Conservation (phyloP, 768 basidiomycete species). For the Neoboletus brunneissimus region DNA sequence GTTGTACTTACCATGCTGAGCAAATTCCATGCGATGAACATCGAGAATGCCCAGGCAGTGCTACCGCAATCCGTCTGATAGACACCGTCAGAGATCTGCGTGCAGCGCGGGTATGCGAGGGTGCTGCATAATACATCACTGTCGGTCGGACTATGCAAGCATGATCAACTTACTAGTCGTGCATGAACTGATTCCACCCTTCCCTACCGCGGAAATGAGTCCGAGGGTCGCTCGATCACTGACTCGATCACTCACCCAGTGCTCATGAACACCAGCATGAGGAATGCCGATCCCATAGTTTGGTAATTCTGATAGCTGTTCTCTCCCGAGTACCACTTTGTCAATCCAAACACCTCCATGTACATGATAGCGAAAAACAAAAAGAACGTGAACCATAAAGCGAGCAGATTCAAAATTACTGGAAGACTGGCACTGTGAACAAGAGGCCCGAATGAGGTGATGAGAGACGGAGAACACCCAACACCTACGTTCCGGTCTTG, state of each 20-base stretch:
- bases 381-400: constrained; percentile 88
- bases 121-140: constrained; percentile 46
- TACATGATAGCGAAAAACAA: constrained; percentile 87
- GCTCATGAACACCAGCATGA: constrained; percentile 92
- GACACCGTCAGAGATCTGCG: constrained; percentile 43
- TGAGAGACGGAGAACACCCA: neutral
- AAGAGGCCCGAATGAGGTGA: neutral
- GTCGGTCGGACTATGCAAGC: neutral
- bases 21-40: constrained; percentile 95
- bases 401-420: constrained; percentile 78
- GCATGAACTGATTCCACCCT: constrained; percentile 98
- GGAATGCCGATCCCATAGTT: constrained; percentile 70
- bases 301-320: constrained; percentile 74
- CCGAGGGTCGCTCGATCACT: neutral
- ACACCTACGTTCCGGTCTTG: constrained; percentile 87
- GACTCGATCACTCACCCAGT: constrained; percentile 62
- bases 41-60: constrained; percentile 70
- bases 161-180: constrained; percentile 66
- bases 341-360: constrained; percentile 88
- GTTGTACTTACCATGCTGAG: constrained; percentile 75
- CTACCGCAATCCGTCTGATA: constrained; percentile 87
- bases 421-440: constrained; percentile 73
- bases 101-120: constrained; percentile 77
- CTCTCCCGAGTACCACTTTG: constrained; percentile 76
- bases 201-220: constrained; percentile 50